These are phyloP conservation scores for Annona cherimola DNA, from an alignment of 164 flowering plant genomes.

Conservation along the genomic window DNA sequence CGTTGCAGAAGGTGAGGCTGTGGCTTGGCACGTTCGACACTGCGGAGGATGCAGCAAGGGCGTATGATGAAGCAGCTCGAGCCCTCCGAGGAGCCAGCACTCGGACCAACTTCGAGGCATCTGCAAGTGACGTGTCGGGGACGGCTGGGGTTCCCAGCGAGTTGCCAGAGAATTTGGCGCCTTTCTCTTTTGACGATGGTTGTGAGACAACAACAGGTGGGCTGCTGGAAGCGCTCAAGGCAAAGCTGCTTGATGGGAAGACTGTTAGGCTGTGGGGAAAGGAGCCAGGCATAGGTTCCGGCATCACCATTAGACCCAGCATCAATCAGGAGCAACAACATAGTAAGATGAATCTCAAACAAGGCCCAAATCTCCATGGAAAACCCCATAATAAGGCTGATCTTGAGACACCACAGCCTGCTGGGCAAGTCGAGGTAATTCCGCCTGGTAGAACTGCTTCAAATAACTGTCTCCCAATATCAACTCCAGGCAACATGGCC, in stretches of 20 bases:
- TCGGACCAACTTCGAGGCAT: conserved; percentile 23
- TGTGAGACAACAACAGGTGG: conserved; percentile 11
- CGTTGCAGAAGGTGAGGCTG: conserved; percentile 24
- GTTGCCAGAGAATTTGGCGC: not conserved
- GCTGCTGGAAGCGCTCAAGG: conserved; percentile 18
- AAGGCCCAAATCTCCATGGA: not conserved
- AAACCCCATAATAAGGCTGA: not conserved
- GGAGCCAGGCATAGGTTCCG: not conserved
- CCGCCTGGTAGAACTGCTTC: not conserved
- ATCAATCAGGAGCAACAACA: not conserved
- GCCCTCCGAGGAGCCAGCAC: conserved; percentile 21
- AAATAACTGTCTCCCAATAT: not conserved
- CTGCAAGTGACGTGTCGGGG: not conserved
- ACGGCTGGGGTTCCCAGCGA: not conserved
- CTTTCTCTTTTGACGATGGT: conserved; percentile 19
- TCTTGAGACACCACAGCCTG: not conserved
- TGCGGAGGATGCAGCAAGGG: conserved; percentile 19
- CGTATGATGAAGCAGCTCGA: conserved; percentile 22
- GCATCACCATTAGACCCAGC: conserved; percentile 1
- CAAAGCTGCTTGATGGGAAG: conserved; percentile 20
- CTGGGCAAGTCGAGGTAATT: not conserved
- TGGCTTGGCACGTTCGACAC: conserved; percentile 27
- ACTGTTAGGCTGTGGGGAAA: conserved; percentile 6
- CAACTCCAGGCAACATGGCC: not conserved
- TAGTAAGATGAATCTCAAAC: not conserved